Evolutionary conservation across 257 asterid species (phyloP).

Genomic region (Rhazya stricta): DNA sequence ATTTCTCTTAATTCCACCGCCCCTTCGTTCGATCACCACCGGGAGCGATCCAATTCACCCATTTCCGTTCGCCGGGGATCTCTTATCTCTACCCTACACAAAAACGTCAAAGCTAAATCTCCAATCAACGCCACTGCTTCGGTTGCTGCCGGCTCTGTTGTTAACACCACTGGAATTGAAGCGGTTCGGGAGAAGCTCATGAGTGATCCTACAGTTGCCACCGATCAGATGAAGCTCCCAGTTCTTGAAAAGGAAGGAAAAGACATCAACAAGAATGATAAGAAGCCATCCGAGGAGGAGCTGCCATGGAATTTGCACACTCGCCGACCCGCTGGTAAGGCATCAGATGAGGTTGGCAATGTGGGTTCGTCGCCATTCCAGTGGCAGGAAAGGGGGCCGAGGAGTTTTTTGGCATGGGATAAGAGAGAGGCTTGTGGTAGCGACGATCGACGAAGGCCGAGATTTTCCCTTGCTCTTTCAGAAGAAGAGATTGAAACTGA

Average conservation of each 20-base stretch:
- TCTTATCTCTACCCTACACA: neutral
- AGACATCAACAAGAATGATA: neutral
- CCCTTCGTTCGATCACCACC: neutral
- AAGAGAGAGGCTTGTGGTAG: neutral
- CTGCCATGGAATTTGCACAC: conserved; percentile 11
- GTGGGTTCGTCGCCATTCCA: neutral
- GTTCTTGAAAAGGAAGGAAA: neutral
- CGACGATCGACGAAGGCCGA: neutral
- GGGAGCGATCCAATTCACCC: neutral
- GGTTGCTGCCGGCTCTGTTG: neutral
- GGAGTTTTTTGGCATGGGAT: conserved; percentile 1
- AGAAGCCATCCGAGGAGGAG: conserved; percentile 7
- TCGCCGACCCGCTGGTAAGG: neutral
- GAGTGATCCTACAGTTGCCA: conserved; percentile 1
- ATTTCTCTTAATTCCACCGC: neutral
- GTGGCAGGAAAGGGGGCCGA: neutral
- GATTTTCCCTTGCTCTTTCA: conserved; percentile 5
- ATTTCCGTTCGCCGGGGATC: neutral
- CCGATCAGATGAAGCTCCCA: neutral
- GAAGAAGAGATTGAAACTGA: conserved; percentile 21
- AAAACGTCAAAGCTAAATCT: neutral
- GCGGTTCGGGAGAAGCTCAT: conserved; percentile 4
- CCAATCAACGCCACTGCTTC: neutral
- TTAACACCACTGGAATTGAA: conserved; percentile 3
- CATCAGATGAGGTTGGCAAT: neutral